Evolutionary conservation across 31 red algal species (phyloP), one percentile per base, ranked within the genome.

Genomic region (Endocladia muricata): DNA sequence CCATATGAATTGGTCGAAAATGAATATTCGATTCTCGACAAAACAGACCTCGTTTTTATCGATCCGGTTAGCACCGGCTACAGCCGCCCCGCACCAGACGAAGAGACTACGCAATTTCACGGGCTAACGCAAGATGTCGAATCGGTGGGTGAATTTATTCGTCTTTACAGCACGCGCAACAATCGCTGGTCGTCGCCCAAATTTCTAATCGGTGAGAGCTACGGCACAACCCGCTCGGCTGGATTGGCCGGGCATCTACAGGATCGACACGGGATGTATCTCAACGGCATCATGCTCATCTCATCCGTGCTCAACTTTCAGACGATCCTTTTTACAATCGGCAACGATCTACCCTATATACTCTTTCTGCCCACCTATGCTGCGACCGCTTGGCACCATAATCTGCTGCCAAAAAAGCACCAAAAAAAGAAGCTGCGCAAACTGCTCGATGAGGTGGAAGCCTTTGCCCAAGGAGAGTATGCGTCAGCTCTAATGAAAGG

Each of bases 151-250:
- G 60, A 64, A 64, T 64, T 11, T 11, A 64, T 64, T 30, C 13
- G 26, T 30, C 13, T 23, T 25, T 64, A 21, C 26, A 30, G 13
- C 15, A 64, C 60, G 26, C 13, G 60, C 13, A 64, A 64, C 15
- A 30, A 64, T 11, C 60, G 60, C 11, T 64, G 60, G 60, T 25
- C 25, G 26, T 64, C 60, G 13, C 60, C 60, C 26, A 64, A 64
- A 28, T 64, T 25, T 30, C 26, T 64, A 30, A 64, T 64, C 13
- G 60, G 60, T 21, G 60, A 64, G 25, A 64, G 60, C 25, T 64
- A 64, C 26, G 60, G 60, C 11, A 64, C 60, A 11, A 64, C 60
- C 11, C 13, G 60, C 13, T 11, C 26, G 13, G 13, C 60, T 21
- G 60, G 60, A 21, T 30, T 64, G 25, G 60, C 60, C 13, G 13